Conservation (phyloP, 208 protist species). For the Wallacemonas rigidus region DNA sequence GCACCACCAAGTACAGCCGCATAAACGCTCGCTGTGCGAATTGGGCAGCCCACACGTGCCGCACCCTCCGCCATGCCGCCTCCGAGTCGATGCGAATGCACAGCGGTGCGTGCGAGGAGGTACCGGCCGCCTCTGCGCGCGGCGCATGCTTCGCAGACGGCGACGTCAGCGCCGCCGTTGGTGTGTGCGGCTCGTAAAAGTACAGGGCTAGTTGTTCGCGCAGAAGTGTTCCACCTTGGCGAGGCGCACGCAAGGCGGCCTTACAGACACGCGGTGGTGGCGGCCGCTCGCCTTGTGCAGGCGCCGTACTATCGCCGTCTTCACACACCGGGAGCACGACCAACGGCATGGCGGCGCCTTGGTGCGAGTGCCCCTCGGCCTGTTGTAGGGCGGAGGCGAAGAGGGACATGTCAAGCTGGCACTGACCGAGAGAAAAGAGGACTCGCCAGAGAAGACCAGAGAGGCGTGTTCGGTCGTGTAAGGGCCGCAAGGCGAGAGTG, state of each 20-base stretch:
- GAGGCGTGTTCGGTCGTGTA: constrained; percentile 59
- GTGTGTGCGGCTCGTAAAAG: constrained; percentile 17
- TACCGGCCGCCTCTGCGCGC: background rate
- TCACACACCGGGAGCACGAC: background rate
- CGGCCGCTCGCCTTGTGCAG: no score
- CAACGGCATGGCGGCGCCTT: background rate
- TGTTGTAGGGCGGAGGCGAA: background rate
- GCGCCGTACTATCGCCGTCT: background rate
- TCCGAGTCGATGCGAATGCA: constrained; percentile 41
- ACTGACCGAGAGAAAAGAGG: constrained; percentile 20
- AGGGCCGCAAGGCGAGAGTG: constrained; percentile 45
- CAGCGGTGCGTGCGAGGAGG: constrained; percentile 16
- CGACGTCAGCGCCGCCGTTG: constrained; percentile 26
- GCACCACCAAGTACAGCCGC: constrained; percentile 46
- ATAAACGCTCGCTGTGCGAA: constrained; percentile 42
- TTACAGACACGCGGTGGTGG: background rate
- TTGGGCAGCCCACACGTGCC: constrained; percentile 23
- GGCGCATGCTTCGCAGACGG: background rate
- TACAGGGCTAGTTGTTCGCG: constrained; percentile 2
- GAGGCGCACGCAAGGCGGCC: background rate
- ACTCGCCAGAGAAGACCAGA: constrained; percentile 69
- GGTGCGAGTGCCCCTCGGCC: no score
- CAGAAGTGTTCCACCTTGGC: background rate
- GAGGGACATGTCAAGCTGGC: constrained; percentile 11
- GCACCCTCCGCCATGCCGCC: constrained; percentile 37